Evolutionary conservation across 2,329 filamentous ascomycete species (phyloP), one percentile per base, ranked within the genome.

Genomic region (Trichoderma koningii): DNA sequence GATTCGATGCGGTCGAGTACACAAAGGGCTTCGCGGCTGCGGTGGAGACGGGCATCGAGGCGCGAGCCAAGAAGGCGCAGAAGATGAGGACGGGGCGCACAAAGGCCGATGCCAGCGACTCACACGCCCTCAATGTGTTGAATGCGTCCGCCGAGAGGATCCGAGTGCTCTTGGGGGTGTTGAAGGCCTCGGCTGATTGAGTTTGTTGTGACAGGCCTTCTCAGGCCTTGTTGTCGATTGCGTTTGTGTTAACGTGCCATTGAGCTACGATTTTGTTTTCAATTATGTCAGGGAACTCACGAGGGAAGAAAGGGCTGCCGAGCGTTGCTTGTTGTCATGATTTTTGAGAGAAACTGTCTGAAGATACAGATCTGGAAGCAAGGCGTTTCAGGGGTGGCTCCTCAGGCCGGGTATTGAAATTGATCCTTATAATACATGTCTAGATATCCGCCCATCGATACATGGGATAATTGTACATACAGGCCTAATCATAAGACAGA

Each of bases 1-100:
- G 65, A 3, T 71, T 73, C 28, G 75, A 76, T 14, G 69, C 71
- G 21, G 68, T 79, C 14, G 65, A 66, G 1, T 80, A 81, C 68
- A 76, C 75, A 34, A 66, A 72, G 0, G 67, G 68, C 4, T 72
- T 86, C 17, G 73, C 72, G 17, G 67, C 68, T 6, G 81, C 81
- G 0, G 78, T 81, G 14, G 75, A 77, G 65, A 77, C 71, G 60
- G 85, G 85, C 2, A 79, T 86, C 26, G 71, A 72, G 52, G 82
- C 82, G n/a, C 76, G 85, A 19, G 76, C 80, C 66, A 73, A 76
- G 10, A 86, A 84, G 72, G 75, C 78, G 2, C 80, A 76, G 69
- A 77, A 75, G 63, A 80, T 77, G 70, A 78, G 75, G 56, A 73
- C 70, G 44, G 74, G 73, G n/a, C 75, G 71, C 65, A 63, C 71